phyloP scores from a whole-genome alignment of 805 yeast species.

The Schwanniomyces pseudopolymorphus region DNA sequence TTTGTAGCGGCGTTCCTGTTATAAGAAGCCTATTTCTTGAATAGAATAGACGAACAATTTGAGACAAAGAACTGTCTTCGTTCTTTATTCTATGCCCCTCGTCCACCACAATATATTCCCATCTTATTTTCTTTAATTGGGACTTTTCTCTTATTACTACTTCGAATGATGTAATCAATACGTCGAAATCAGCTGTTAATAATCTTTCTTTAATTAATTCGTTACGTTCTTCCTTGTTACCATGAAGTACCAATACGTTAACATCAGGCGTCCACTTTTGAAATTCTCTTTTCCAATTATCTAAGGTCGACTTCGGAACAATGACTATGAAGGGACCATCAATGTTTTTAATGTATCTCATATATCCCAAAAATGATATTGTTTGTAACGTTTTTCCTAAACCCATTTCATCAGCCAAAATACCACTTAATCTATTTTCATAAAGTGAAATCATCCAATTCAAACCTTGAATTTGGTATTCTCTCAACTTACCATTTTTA shows the following conservation, averaged over 20 bases:
- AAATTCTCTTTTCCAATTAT: slow-evolving; percentile 96
- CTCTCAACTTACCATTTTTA: slow-evolving; percentile 71
- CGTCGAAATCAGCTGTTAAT: slow-evolving; percentile 80
- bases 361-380: slow-evolving; percentile 84
- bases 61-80: slow-evolving; percentile 88
- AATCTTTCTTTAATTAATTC: slow-evolving; percentile 58
- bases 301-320: slow-evolving; percentile 94
- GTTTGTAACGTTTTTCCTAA: slow-evolving; percentile 95
- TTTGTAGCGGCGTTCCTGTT: slow-evolving; percentile 96
- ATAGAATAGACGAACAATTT: slow-evolving; percentile 84
- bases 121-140: slow-evolving; percentile 73
- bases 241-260: slow-evolving; percentile 79
- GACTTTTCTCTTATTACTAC: slow-evolving; percentile 89
- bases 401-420: slow-evolving; percentile 98
- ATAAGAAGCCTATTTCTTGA: slow-evolving; percentile 82
- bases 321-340: slow-evolving; percentile 90
- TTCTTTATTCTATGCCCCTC: slow-evolving; percentile 97
- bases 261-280: slow-evolving; percentile 96
- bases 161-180: slow-evolving; percentile 86
- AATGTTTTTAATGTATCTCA: slow-evolving; percentile 72
- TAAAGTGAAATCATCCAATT: slow-evolving; percentile 91
- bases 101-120: slow-evolving; percentile 94
- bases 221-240: slow-evolving; percentile 78
- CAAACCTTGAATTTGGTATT: slow-evolving; percentile 91
- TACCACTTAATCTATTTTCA: slow-evolving; percentile 88